phyloP scores from a whole-genome alignment of 2,329 filamentous ascomycete genomes.

The Spiromastix sp. region DNA sequence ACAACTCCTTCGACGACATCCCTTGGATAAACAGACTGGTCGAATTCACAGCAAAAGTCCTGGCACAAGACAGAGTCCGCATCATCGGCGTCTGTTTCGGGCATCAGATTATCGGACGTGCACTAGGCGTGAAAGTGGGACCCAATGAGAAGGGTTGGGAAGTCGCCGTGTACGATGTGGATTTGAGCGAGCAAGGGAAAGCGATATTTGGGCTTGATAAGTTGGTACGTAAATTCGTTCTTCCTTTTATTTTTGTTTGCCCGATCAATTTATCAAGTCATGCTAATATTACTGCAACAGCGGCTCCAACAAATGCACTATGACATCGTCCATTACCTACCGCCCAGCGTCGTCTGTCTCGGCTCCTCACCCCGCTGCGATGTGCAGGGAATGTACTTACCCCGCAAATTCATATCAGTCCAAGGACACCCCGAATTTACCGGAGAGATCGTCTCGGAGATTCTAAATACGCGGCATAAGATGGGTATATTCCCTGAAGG shows the following conservation, averaged over 20 bases:
- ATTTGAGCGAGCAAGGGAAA: conserved; percentile 59
- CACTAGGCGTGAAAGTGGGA: conserved; percentile 57
- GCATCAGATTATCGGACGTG: conserved; percentile 72
- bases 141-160: conserved; percentile 67
- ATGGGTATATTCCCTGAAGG: conserved; percentile 61
- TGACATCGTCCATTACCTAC: conserved; percentile 60
- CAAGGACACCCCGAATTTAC: conserved; percentile 85
- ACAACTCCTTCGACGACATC: conserved; percentile 62
- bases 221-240: conserved; percentile 32
- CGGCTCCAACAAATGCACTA: conserved; percentile 74
- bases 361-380: conserved; percentile 56
- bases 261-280: not conserved
- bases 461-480: conserved; percentile 54
- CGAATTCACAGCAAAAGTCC: conserved; percentile 52
- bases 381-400: conserved; percentile 70
- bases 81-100: conserved; percentile 81
- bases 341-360: conserved; percentile 50
- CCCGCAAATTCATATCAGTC: conserved; percentile 58
- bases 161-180: conserved; percentile 59
- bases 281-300: conserved; percentile 12
- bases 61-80: conserved; percentile 54
- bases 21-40: conserved; percentile 70
- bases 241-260: not conserved
- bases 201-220: conserved; percentile 59
- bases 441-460: conserved; percentile 56